Base-by-base conservation (phyloP, 2,329 filamentous ascomycete genomes). In the Cladophialophora exuberans region DNA sequence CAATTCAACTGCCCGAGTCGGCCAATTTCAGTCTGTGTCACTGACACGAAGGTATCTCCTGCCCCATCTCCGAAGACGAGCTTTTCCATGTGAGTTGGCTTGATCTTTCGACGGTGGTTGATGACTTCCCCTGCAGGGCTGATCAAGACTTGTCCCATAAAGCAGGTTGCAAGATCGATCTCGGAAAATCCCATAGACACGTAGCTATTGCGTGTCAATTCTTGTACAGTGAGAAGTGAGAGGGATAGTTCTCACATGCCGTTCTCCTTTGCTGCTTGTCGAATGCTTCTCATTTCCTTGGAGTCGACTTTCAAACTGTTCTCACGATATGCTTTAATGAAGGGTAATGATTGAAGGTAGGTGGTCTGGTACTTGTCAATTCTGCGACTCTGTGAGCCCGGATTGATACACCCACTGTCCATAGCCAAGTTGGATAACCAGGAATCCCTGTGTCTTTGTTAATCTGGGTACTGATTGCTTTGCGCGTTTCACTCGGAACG, bases 11-110 rank as follows among this genome's bases (percentile, higher is more conserved):
- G 13, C 9, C 41, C 41, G 25, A 44, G 10, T 11, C 41, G 20
- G 22, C 41, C 41, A n/a, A 44, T 30, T 17, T 44, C 41, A 2
- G 41, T 44, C n/a, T 44, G 20, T 11, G 26, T 30, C 5, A 44
- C 41, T 11, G 41, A 25, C 17, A n/a, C 25, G 22, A 44, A 30
- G 10, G 22, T 26, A 25, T 44, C 41, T 9, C 41, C 41, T 7
- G 41, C n/a, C 20, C 22, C 22, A 25, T 26, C 41, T 13, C 41
- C 41, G 22, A 25, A 25, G 11, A 44, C 15, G 20, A 44, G 22
- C 20, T 15, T 25, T 13, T 44, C 41, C 17, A 44, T 17, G 41
- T 44, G 41, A 6, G 41, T 13, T n/a, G 41, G 38, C 41, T 44
- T 44, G 22, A 44, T 15, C 7, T 44, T 44, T 18, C 41, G 41